Percentiles rank a stretch among this genome's conserved stretches.
These are phyloP conservation scores for Fusarium bactridioides DNA, from an alignment of 2,329 filamentous ascomycete genomes.

Conservation along the genomic window DNA sequence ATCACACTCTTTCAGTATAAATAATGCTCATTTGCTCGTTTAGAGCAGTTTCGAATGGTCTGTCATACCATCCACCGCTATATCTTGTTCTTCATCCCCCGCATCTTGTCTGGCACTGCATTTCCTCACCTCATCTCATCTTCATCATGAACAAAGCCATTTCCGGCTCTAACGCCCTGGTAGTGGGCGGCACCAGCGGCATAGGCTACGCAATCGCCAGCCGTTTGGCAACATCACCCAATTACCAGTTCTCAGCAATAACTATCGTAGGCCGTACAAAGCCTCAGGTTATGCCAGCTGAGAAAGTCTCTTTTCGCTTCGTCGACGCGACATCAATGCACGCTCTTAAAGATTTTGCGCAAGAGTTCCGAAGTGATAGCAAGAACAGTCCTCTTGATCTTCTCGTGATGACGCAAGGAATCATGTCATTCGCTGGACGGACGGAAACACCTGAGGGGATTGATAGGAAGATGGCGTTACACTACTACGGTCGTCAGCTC, in stretches of 20 bases:
- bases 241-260: constrained; percentile 34
- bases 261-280: constrained; percentile 46
- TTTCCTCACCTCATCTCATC: background rate
- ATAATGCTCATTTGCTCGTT: background rate
- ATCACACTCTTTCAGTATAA: accelerated
- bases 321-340: constrained; percentile 47
- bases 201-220: constrained; percentile 49
- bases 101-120: background rate
- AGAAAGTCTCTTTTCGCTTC: constrained; percentile 44
- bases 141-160: background rate
- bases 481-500: constrained; percentile 55
- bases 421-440: constrained; percentile 46
- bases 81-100: background rate
- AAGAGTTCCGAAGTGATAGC: constrained; percentile 31
- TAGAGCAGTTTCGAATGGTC: too few species aligned
- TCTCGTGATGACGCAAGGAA: constrained; percentile 51
- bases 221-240: constrained; percentile 41
- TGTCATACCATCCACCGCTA: background rate
- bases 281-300: constrained; percentile 39
- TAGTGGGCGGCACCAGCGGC: constrained; percentile 48
- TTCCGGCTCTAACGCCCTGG: constrained; percentile 36
- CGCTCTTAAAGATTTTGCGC: constrained; percentile 43
- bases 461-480: constrained; percentile 54
- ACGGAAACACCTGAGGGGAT: constrained; percentile 54
- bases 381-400: constrained; percentile 43